A percentile compares a stretch with the other conserved stretches of the same genome.
Conservation (phyloP, 345 rosid species). For the Psidium guajava region DNA sequence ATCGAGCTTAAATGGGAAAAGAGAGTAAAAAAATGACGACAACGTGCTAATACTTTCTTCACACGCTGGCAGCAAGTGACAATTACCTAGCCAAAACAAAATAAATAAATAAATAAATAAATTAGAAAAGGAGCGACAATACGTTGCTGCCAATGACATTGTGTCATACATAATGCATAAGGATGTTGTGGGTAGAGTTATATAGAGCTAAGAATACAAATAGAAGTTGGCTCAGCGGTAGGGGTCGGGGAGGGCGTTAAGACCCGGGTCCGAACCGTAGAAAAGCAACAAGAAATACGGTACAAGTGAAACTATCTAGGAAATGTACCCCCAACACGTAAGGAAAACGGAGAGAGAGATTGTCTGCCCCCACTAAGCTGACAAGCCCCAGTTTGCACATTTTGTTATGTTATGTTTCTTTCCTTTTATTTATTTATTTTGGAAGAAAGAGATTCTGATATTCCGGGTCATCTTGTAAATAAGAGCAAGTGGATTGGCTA, state of each 20-base stretch:
- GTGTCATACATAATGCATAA: background rate
- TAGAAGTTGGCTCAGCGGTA: background rate
- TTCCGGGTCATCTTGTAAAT: background rate
- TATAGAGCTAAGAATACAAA: background rate
- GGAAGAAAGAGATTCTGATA: background rate
- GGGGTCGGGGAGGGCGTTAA: background rate
- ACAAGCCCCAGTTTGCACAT: background rate
- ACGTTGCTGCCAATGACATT: background rate
- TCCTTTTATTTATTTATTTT: background rate
- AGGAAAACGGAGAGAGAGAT: background rate
- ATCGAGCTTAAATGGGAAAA: background rate
- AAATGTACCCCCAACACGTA: background rate
- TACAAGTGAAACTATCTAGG: background rate
- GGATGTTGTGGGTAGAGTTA: background rate
- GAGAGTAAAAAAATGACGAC: background rate
- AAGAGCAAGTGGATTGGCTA: background rate
- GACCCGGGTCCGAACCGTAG: background rate
- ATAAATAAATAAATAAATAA: too few relatives aligned
- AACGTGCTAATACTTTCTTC: background rate
- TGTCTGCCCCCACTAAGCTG: background rate
- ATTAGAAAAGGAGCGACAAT: background rate
- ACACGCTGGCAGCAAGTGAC: background rate
- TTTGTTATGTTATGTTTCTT: background rate
- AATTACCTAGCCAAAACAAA: background rate
- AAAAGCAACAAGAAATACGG: background rate